Base-by-base conservation (phyloP, 768 basidiomycete genomes). In the Royoungia palumana region DNA sequence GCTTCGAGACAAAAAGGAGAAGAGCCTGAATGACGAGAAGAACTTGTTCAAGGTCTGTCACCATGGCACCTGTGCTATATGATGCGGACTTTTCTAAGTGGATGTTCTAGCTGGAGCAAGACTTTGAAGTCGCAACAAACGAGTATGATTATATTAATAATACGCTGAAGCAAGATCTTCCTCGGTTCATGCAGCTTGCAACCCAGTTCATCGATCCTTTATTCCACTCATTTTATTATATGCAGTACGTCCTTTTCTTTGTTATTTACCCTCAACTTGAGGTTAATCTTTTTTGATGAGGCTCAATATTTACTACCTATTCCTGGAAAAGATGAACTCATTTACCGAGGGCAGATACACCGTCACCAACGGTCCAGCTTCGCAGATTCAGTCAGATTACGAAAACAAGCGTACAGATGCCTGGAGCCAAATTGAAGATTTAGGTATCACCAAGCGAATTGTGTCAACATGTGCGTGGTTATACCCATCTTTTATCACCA, bases 161-260 rank as follows among this genome's bases (percentile, higher is more conserved):
- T 51, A 78, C 86, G 6, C 72, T 97, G 70, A 98, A 99, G 73
- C 77, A 82, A 49, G 96, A 99, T 61, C 75, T 99, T 27, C 94
- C 94, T 3, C 82, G 82, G n/a, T 98, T 98, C 76, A 84, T 98
- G 79, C 75, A 74, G 24, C 80, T 97, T 53, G 76, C 88, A 1
- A 87, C 91, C 3, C 81, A 85, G 55, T 97, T 97, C 70, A 91
- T 98, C 64, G 87, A 94, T 57, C 96, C 96, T 1, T 74, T 98
- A n/a, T 99, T 97, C 80, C 87, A 95, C 60, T 95, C 93, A 16
- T 94, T 94, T 77, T 99, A 88, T 76, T 99, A 95, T 68, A 97
- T 99, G 94, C 93, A 98, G 92, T 94, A 62, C 63, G 93, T 82
- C 24, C 44, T 25, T 42, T 54, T 49, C 39, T 32, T 44, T 30